phyloP scores from a whole-genome alignment of 257 asterid genomes.

The Solanum piurae region DNA sequence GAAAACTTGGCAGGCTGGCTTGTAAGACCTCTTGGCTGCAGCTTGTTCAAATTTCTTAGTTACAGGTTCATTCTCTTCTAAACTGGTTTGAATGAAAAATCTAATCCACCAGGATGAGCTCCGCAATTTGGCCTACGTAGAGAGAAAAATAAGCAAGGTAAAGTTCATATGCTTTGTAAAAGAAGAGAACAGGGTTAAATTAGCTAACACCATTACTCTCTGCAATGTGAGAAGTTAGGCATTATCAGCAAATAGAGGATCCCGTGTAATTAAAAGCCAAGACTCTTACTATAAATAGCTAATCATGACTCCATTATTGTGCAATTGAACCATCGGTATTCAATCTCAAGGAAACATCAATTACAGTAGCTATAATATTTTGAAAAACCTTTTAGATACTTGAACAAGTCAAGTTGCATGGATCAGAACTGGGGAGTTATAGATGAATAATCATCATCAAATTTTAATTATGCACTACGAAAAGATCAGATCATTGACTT shows the following conservation, averaged over 20 bases:
- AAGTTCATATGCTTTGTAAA: background rate
- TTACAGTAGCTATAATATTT: background rate
- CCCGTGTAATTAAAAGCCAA: background rate
- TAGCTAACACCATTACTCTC: background rate
- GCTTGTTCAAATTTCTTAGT: conserved; percentile 75
- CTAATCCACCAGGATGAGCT: conserved; percentile 85
- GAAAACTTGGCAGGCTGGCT: conserved; percentile 76
- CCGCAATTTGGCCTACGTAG: conserved; percentile 65
- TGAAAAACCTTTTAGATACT: background rate
- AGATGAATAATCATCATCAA: background rate
- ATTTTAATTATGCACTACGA: background rate
- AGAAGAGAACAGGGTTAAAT: background rate
- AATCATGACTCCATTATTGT: background rate
- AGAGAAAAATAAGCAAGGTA: background rate
- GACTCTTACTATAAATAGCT: background rate
- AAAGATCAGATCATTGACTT: conserved; percentile 16
- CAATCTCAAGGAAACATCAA: background rate
- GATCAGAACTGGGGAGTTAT: background rate
- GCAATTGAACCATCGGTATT: background rate
- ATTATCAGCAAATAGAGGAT: background rate
- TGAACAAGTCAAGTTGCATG: background rate
- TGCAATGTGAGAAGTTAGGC: background rate
- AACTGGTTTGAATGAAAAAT: conserved; percentile 55
- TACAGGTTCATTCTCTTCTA: conserved; percentile 71
- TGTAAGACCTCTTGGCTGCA: conserved; percentile 44